Percentiles rank a stretch among this genome's conserved stretches.
Conservation (phyloP, 2,329 filamentous ascomycete genomes). For the Claviceps sp. region DNA sequence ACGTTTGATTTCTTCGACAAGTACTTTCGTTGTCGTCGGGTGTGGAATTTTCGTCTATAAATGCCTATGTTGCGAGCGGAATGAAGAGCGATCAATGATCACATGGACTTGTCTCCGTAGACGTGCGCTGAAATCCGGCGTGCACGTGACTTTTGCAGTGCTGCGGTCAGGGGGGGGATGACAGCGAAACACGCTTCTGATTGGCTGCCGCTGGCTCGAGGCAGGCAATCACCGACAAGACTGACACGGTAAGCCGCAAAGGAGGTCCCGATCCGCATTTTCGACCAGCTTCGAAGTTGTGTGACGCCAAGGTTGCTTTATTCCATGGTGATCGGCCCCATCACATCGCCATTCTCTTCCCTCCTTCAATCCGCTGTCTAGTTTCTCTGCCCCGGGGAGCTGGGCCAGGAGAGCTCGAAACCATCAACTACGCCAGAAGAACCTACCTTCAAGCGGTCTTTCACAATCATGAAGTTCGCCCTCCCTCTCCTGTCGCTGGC, state of each 20-base stretch:
- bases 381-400: too few species aligned
- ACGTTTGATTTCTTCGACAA: too few species aligned
- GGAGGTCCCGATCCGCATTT: conserved; percentile 5
- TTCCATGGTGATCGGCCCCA: background rate
- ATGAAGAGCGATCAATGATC: too few species aligned
- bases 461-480: conserved; percentile 39
- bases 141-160: conserved; percentile 12
- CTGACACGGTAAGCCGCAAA: background rate
- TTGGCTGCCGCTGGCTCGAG: background rate
- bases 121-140: background rate
- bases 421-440: background rate
- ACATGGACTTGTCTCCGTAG: too few species aligned
- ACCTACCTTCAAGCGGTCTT: background rate
- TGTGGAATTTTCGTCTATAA: background rate
- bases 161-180: background rate
- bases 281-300: conserved; percentile 31
- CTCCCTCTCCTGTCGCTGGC: conserved; percentile 53
- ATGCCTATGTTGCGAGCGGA: background rate
- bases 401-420: background rate
- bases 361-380: background rate
- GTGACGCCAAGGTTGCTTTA: background rate
- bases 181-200: background rate
- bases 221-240: background rate
- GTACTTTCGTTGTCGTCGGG: background rate
- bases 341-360: background rate